These are phyloP conservation scores for Evansstolkia leycettana DNA, from an alignment of 495 filamentous ascomycete genomes.

Conservation along the genomic window DNA sequence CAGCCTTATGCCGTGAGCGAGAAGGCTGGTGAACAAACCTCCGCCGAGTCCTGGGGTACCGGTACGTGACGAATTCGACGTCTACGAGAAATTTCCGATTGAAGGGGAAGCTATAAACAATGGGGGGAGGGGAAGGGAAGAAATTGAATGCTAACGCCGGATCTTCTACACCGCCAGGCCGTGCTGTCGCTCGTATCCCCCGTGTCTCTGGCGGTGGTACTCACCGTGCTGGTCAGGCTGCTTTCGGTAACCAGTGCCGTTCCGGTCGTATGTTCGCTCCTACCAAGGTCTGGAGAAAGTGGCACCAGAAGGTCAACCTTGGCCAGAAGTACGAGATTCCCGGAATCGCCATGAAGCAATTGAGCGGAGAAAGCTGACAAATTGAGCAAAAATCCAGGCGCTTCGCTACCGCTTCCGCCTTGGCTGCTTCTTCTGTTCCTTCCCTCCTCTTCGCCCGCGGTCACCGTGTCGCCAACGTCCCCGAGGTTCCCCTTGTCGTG, in stretches of 20 bases:
- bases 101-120: slow-evolving; percentile 5
- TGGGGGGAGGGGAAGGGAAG: slow-evolving; percentile 3
- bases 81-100: background rate
- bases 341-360: background rate
- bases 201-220: slow-evolving; percentile 99
- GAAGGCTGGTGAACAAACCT: slow-evolving; percentile 99
- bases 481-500: slow-evolving; percentile 94
- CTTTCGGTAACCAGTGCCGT: slow-evolving; percentile 99
- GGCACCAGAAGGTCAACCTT: slow-evolving; percentile 99
- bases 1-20: slow-evolving; percentile 99
- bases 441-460: slow-evolving; percentile 93
- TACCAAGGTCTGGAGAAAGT: slow-evolving; percentile 99
- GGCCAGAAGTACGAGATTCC: slow-evolving; percentile 64
- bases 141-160: slow-evolving; percentile 11
- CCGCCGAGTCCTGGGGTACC: slow-evolving; percentile 99
- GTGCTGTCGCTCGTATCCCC: slow-evolving; percentile 98
- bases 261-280: slow-evolving; percentile 99
- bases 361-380: slow-evolving; percentile 8
- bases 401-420: slow-evolving; percentile 92
- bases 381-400: slow-evolving; percentile 45
- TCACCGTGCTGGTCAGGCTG: slow-evolving; percentile 98
- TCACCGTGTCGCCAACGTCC: slow-evolving; percentile 82
- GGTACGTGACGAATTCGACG: slow-evolving; percentile 51
- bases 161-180: slow-evolving; percentile 44
- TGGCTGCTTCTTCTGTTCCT: slow-evolving; percentile 89